These are phyloP conservation scores for Ocimum tenuiflorum DNA, from an alignment of 257 asterid genomes.

Conservation along the genomic window DNA sequence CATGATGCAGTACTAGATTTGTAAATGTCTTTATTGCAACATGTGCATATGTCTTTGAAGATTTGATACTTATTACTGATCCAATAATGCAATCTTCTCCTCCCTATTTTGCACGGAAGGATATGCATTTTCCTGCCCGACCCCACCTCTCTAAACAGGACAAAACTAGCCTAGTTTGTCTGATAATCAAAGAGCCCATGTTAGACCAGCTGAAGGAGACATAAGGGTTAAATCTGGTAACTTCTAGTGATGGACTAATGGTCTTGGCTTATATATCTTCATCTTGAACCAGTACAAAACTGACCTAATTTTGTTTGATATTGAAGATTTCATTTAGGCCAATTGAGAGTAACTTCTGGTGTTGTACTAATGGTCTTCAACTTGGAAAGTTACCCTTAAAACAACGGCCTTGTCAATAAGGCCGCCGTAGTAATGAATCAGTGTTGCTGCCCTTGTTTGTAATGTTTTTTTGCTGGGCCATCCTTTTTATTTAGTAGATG, in stretches of 20 bases:
- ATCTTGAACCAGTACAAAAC: too few species aligned
- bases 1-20: conserved; percentile 21
- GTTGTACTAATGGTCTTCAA: background rate
- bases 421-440: conserved; percentile 12
- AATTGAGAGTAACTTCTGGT: too few species aligned
- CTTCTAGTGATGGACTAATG: background rate
- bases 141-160: conserved; percentile 4
- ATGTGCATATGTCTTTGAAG: conserved; percentile 31
- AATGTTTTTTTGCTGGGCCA: too few species aligned
- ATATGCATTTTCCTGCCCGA: too few species aligned
- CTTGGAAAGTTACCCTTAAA: background rate
- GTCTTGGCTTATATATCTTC: too few species aligned
- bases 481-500: too few species aligned
- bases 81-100: conserved; percentile 23
- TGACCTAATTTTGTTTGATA: too few species aligned
- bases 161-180: conserved; percentile 21
- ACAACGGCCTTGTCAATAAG: conserved; percentile 9
- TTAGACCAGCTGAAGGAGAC: conserved; percentile 13
- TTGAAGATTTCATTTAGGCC: too few species aligned
- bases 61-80: conserved; percentile 18
- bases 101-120: too few species aligned
- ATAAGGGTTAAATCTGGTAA: background rate
- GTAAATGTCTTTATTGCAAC: conserved; percentile 25
- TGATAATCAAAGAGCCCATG: background rate
- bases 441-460: too few species aligned